A percentile compares a stretch with the other conserved stretches of the same genome.
phyloP scores from a whole-genome alignment of 2,329 filamentous ascomycete species.

The Ilyonectria robusta region DNA sequence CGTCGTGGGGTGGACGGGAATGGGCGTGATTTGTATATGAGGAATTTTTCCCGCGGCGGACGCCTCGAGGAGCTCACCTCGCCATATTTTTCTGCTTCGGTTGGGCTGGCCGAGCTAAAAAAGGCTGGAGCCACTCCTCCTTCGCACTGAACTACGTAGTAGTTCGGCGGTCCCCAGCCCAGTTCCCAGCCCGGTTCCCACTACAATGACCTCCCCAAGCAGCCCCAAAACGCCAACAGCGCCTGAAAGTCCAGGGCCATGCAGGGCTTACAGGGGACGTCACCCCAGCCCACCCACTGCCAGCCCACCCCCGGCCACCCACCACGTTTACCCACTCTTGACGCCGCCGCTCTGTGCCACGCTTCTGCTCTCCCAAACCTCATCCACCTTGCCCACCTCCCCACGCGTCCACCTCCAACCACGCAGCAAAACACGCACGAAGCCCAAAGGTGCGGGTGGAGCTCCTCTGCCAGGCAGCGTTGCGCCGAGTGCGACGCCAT shows the following conservation, averaged over 20 bases:
- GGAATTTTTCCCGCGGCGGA: conserved; percentile 41
- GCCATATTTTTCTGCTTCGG: conserved; percentile 9
- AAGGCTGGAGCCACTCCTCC: conserved; percentile 21
- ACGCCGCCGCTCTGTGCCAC: neutral
- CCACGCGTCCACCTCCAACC: neutral
- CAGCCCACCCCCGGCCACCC: conserved; percentile 26
- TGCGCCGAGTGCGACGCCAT: neutral
- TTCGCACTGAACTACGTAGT: neutral
- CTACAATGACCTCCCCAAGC: neutral
- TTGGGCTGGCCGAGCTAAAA: conserved; percentile 23
- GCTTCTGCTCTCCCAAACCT: neutral
- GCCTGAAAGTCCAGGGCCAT: conserved; percentile 6
- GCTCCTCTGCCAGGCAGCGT: neutral
- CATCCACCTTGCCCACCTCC: too few relatives aligned
- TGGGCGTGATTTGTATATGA: conserved; percentile 44
- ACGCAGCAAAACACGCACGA: neutral
- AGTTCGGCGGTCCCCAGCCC: conserved; percentile 11
- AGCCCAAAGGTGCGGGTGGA: conserved; percentile 2
- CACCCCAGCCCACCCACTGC: conserved; percentile 21
- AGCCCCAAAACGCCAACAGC: neutral
- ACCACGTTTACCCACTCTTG: conserved; percentile 25
- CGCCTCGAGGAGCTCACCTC: conserved; percentile 19
- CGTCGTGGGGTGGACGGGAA: conserved; percentile 32
- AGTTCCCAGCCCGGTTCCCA: conserved; percentile 9
- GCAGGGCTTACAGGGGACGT: conserved; percentile 19